These are phyloP conservation scores for Clitopilus passeckerianus DNA, from an alignment of 768 basidiomycete genomes.

Conservation along the genomic window DNA sequence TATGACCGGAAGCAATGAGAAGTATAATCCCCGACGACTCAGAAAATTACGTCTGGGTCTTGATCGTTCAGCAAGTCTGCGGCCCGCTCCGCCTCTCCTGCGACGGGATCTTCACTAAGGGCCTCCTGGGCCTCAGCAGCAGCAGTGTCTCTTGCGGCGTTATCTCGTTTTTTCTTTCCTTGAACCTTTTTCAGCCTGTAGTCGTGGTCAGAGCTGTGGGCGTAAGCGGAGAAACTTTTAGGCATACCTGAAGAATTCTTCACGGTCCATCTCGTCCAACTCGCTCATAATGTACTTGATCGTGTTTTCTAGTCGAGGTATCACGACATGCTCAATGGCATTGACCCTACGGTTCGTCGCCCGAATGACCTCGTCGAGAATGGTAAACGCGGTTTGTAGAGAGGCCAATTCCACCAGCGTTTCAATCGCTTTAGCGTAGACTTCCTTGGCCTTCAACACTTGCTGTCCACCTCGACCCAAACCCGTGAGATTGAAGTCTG, in stretches of 20 bases:
- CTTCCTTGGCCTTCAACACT: constrained; percentile 90
- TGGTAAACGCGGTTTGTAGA: constrained; percentile 95
- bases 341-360: constrained; percentile 99
- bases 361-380: constrained; percentile 97
- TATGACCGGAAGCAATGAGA: neutral
- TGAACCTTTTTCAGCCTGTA: constrained; percentile 92
- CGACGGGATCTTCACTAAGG: constrained; percentile 20
- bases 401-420: constrained; percentile 97
- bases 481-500: constrained; percentile 96
- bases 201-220: neutral
- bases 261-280: constrained; percentile 97
- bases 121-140: constrained; percentile 21
- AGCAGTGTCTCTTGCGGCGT: constrained; percentile 35
- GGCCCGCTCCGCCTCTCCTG: constrained; percentile 29
- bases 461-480: constrained; percentile 96
- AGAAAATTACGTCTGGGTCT: constrained; percentile 94
- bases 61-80: constrained; percentile 74
- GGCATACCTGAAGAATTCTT: constrained; percentile 83
- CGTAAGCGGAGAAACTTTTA: neutral
- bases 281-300: constrained; percentile 98
- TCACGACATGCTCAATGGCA: constrained; percentile 96
- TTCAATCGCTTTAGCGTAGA: constrained; percentile 96
- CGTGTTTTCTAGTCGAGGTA: constrained; percentile 93
- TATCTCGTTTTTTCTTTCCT: constrained; percentile 92
- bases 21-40: constrained; percentile 10